Conservation (phyloP, 257 asterid genomes). For the Marsdenia floribunda region DNA sequence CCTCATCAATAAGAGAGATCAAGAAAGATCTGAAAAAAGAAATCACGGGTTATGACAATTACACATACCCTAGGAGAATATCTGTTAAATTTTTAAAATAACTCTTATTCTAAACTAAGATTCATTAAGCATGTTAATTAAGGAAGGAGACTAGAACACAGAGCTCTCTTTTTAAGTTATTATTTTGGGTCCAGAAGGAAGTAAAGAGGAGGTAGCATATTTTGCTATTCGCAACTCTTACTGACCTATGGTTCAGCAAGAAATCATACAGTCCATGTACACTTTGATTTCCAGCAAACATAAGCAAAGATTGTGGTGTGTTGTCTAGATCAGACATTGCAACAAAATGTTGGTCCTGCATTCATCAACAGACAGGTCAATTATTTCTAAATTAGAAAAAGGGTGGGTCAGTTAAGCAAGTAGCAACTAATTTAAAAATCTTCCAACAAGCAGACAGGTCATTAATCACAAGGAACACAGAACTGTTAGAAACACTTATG, state of each 20-base stretch:
- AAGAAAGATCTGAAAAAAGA: conserved; percentile 49
- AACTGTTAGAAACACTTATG: not conserved
- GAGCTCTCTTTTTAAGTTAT: not conserved
- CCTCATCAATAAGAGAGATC: conserved; percentile 63
- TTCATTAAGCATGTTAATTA: not conserved
- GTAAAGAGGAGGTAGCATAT: conserved; percentile 3
- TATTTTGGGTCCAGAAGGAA: not conserved
- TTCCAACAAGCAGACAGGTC: not conserved
- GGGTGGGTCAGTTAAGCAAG: not conserved
- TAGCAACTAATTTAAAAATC: not conserved
- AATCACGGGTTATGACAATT: conserved; percentile 17
- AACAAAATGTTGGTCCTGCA: conserved; percentile 58
- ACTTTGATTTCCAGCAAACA: conserved; percentile 59
- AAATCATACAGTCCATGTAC: conserved; percentile 74
- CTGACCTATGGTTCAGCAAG: conserved; percentile 77
- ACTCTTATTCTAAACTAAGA: not conserved
- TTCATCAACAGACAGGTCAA: conserved; percentile 12
- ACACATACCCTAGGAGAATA: not conserved
- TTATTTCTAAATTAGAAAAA: not conserved
- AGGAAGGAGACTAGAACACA: not conserved
- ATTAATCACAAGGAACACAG: not conserved
- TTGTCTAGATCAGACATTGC: conserved; percentile 59
- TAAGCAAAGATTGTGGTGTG: conserved; percentile 73
- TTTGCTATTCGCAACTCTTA: not conserved
- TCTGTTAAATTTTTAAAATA: not conserved